phyloP scores from a whole-genome alignment of 495 filamentous ascomycete genomes.

The Aspergillus panamensis region DNA sequence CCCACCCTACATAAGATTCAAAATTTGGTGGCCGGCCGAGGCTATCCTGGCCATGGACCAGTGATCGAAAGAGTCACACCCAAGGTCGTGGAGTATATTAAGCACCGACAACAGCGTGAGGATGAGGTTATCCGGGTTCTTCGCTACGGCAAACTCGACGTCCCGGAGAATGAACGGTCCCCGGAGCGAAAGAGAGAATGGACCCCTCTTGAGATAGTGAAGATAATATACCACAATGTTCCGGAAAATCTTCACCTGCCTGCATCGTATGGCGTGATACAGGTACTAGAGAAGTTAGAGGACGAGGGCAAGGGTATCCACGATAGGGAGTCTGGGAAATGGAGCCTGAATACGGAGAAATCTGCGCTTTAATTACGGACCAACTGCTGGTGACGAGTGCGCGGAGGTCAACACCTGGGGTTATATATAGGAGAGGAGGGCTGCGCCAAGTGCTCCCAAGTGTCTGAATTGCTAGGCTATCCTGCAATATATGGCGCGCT shows the following conservation, averaged over 20 bases:
- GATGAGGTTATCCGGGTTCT: constrained; percentile 73
- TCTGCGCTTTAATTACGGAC: constrained; percentile 27
- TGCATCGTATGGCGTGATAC: constrained; percentile 63
- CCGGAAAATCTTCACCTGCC: constrained; percentile 70
- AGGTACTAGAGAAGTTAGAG: constrained; percentile 68
- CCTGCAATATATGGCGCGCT: no score
- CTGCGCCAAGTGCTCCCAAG: no score
- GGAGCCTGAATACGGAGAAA: constrained; percentile 44
- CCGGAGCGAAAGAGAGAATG: constrained; percentile 40
- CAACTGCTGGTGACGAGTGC: neutral
- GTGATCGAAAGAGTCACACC: constrained; percentile 62
- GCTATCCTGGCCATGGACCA: constrained; percentile 84
- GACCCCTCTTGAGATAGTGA: constrained; percentile 78
- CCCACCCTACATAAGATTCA: constrained; percentile 69
- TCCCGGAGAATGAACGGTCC: constrained; percentile 32
- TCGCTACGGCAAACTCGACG: constrained; percentile 35
- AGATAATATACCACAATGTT: constrained; percentile 76
- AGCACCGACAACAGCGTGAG: constrained; percentile 75
- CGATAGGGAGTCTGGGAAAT: constrained; percentile 46
- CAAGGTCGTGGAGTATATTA: constrained; percentile 76
- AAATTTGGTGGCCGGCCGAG: constrained; percentile 58
- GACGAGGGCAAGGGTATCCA: constrained; percentile 58
- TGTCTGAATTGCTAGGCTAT: no score
- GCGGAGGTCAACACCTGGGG: neutral
- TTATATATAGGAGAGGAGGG: no score